Percentiles rank a stretch among this genome's conserved stretches.
These are phyloP conservation scores for Bacidia gigantensis DNA, from an alignment of 495 filamentous ascomycete genomes.

Conservation along the genomic window DNA sequence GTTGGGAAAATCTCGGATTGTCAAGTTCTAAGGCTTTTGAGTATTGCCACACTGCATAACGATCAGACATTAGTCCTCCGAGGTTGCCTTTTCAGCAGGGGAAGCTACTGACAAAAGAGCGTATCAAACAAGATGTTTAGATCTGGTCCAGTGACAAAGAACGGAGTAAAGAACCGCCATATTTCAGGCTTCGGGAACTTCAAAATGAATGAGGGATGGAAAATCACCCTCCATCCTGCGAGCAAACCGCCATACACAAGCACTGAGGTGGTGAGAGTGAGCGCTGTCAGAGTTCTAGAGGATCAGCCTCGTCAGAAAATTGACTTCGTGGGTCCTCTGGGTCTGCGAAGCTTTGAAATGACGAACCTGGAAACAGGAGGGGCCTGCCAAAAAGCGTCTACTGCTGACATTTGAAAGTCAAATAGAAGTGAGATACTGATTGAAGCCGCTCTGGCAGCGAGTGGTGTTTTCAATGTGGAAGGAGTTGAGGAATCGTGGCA, in stretches of 20 bases:
- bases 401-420: constrained; percentile 9
- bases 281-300: constrained; percentile 55
- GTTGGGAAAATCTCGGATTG: constrained; percentile 43
- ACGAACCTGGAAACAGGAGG: constrained; percentile 58
- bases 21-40: constrained; percentile 46
- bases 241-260: constrained; percentile 48
- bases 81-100: constrained; percentile 1
- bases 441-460: too few relatives aligned
- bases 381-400: constrained; percentile 58
- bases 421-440: too few relatives aligned
- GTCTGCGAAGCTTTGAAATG: not conserved
- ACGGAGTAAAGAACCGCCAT: constrained; percentile 57
- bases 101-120: constrained; percentile 51
- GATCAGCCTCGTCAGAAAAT: constrained; percentile 29
- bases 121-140: constrained; percentile 66
- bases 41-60: constrained; percentile 47
- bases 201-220: constrained; percentile 41
- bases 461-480: too few relatives aligned
- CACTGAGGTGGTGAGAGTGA: constrained; percentile 49
- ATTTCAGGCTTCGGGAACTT: constrained; percentile 47
- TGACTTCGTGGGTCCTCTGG: not conserved
- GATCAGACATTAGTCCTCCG: constrained; percentile 19
- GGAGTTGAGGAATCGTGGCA: not conserved
- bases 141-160: constrained; percentile 52
- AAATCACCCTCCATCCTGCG: constrained; percentile 39